phyloP scores from a whole-genome alignment of 352 stramenopile species.

The Phytophthora niederhauseri region DNA sequence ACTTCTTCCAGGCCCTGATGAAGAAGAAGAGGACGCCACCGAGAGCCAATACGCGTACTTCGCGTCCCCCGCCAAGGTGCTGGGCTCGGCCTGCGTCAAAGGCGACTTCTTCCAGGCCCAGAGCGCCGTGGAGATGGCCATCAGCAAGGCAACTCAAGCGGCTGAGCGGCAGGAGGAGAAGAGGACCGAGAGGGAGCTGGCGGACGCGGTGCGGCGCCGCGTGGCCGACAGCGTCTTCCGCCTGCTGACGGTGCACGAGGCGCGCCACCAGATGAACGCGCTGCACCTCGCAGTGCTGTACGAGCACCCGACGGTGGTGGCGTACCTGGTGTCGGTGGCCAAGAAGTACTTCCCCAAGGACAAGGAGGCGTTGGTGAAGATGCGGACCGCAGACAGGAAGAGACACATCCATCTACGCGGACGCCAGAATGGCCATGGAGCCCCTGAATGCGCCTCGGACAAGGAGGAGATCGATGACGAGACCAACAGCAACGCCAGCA shows the following conservation, averaged over 20 bases:
- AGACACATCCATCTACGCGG: slow-evolving; percentile 19
- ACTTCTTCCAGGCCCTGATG: too few relatives aligned
- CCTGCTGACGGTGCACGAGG: slow-evolving; percentile 69
- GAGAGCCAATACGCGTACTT: slow-evolving; percentile 56
- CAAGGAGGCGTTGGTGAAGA: slow-evolving; percentile 4
- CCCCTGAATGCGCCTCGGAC: slow-evolving; percentile 15
- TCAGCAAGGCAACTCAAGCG: slow-evolving; percentile 38
- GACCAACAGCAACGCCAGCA: slow-evolving; percentile 32
- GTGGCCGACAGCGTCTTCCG: slow-evolving; percentile 46
- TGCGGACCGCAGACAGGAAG: slow-evolving; percentile 18
- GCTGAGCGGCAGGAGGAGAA: slow-evolving; percentile 35
- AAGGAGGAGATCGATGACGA: slow-evolving; percentile 30
- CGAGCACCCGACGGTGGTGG: slow-evolving; percentile 69
- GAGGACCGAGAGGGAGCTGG: slow-evolving; percentile 3
- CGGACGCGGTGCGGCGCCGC: slow-evolving; percentile 12
- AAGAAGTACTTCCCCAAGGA: slow-evolving; percentile 47
- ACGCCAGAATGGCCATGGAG: slow-evolving; percentile 18
- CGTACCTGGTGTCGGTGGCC: slow-evolving; percentile 56
- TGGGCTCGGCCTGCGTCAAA: slow-evolving; percentile 77
- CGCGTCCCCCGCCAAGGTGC: slow-evolving; percentile 63
- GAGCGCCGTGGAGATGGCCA: slow-evolving; percentile 62
- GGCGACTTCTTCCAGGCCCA: slow-evolving; percentile 78
- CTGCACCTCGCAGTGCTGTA: slow-evolving; percentile 78
- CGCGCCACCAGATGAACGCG: slow-evolving; percentile 78
- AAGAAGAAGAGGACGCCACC: slow-evolving; percentile 28